Conservation (phyloP, 306 rosid species). For the Rubus parviflorus region DNA sequence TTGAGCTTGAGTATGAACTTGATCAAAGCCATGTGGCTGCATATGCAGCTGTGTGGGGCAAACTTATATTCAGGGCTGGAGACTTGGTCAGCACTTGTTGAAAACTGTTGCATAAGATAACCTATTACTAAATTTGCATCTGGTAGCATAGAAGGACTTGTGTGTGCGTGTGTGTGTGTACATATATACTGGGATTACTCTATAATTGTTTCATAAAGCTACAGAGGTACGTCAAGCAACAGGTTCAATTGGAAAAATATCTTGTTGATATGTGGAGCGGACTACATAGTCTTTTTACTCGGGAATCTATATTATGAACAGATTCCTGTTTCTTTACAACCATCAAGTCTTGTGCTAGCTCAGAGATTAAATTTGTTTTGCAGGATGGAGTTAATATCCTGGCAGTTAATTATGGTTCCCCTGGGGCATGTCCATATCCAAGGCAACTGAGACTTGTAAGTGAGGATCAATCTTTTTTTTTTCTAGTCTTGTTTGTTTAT, state of each 20-base stretch:
- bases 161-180: too few relatives aligned
- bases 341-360: constrained; percentile 15
- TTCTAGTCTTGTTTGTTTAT: constrained; percentile 19
- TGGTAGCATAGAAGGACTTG: too few relatives aligned
- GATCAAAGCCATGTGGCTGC: too few relatives aligned
- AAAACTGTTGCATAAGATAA: too few relatives aligned
- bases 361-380: constrained; percentile 20
- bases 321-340: background rate
- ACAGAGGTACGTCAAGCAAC: background rate
- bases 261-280: background rate
- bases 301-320: background rate
- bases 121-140: too few relatives aligned
- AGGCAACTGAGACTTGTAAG: constrained; percentile 73
- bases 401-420: constrained; percentile 87
- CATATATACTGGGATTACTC: background rate
- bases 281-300: background rate
- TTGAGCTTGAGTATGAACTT: too few relatives aligned
- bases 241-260: background rate
- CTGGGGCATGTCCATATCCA: constrained; percentile 83
- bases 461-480: constrained; percentile 9
- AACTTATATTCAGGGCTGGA: too few relatives aligned
- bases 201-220: background rate
- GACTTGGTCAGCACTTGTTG: too few relatives aligned
- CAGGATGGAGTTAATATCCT: constrained; percentile 86
- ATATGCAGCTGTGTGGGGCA: too few relatives aligned